Base-by-base conservation (phyloP, 805 yeast genomes). In the Wickerhamiella slavikovae region DNA sequence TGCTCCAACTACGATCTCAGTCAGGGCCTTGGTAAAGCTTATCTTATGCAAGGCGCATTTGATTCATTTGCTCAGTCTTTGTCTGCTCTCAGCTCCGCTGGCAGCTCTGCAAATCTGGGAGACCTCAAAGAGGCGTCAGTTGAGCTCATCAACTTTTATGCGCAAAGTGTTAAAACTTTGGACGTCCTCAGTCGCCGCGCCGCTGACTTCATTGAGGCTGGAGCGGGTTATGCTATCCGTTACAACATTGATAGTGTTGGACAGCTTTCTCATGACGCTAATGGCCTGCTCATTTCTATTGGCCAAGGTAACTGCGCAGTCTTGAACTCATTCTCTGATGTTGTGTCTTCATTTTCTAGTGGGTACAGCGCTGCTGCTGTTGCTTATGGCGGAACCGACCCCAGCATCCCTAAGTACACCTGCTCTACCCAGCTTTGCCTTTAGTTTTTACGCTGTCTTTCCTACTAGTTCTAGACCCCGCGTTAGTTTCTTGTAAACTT, bases 21-120 rank as follows among this genome's bases (percentile, higher is more conserved):
- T 25, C n/a, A n/a, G n/a, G 48, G 48, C n/a, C 34, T 43, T n/a
- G 10, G 7, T n/a, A 43, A 38, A 15, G 48, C 48, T 17, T 40
- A 42, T n/a, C 30, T 30, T 15, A 42, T 43, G 34, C 48, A 43
- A 34, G 21, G 22, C 15, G 23, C 28, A 10, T 32, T 29, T 23
- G 31, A 29, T 13, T 24, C 33, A 5, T 31, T 38, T n/a, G 28
- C 36, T 13, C 3, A 22, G n/a, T 32, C 42, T n/a, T 37, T 38
- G 11, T 29, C 4, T 9, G 26, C 33, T 7, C 37, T 38, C 15
- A 27, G 29, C 15, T 3, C 22, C 21, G 27, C 24, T 15, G 35
- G 33, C 20, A 33, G 28, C 25, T 15, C 33, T 10, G 22, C 14
- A 4, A 17, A 25, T 14, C 42, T 47, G 13, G n/a, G n/a, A 18